Conservation (phyloP, 441 rosid species). For the Breynia disticha region DNA sequence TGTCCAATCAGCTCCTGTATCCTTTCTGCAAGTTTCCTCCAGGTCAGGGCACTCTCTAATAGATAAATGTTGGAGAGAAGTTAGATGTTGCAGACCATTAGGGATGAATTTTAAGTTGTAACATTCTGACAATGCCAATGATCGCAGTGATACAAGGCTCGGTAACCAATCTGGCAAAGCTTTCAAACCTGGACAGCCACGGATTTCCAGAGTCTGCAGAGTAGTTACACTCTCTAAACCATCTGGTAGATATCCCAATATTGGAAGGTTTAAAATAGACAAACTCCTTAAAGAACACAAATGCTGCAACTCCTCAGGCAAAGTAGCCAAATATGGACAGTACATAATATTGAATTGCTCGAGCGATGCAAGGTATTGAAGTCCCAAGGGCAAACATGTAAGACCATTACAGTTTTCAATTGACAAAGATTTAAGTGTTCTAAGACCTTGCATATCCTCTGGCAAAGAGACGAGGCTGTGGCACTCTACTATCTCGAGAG, state of each 20-base stretch:
- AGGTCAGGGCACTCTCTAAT: not conserved
- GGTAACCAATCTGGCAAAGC: not conserved
- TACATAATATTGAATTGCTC: constrained; percentile 21
- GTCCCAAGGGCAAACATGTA: not conserved
- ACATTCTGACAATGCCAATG: not conserved
- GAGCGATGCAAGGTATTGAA: constrained; percentile 11
- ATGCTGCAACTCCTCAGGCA: constrained; percentile 13
- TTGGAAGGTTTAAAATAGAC: constrained; percentile 15
- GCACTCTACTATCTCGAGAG: constrained; percentile 5
- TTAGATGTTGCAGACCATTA: not conserved
- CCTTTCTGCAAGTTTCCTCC: not conserved
- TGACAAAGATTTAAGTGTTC: constrained; percentile 10
- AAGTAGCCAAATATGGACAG: constrained; percentile 15
- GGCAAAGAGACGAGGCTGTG: constrained; percentile 3
- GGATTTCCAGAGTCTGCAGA: not conserved
- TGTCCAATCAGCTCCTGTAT: not conserved
- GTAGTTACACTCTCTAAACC: constrained; percentile 13
- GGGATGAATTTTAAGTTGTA: not conserved
- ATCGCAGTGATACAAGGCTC: not conserved
- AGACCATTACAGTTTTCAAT: constrained; percentile 16
- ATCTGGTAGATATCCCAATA: constrained; percentile 17
- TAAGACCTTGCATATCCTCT: constrained; percentile 1
- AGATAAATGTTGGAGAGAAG: not conserved
- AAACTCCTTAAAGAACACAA: constrained; percentile 10
- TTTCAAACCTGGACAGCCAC: not conserved